Percentiles rank a stretch among this genome's conserved stretches.
phyloP scores from a whole-genome alignment of 2,329 filamentous ascomycete genomes.

The Fusarium sp. region DNA sequence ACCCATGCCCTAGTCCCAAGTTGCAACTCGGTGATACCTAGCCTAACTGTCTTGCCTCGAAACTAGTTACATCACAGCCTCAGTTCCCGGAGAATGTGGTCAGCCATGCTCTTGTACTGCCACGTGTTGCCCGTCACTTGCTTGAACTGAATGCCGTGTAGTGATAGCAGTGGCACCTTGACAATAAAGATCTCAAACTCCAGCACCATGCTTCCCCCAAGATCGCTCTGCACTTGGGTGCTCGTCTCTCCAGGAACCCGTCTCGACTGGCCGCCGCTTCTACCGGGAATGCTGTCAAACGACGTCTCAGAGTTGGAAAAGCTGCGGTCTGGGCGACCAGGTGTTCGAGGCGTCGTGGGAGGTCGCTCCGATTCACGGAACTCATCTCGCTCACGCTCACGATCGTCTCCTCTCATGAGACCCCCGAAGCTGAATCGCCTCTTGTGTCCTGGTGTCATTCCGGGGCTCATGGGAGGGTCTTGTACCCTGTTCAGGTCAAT shows the following conservation, averaged over 20 bases:
- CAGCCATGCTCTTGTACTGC: slow-evolving; percentile 99
- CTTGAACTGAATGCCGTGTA: slow-evolving; percentile 99
- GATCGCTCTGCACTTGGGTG: slow-evolving; percentile 90
- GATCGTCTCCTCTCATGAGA: slow-evolving; percentile 66
- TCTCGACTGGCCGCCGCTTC: slow-evolving; percentile 63
- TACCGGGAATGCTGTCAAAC: slow-evolving; percentile 76
- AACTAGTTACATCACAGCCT: slow-evolving; percentile 68
- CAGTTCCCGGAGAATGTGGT: slow-evolving; percentile 90
- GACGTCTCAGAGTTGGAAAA: slow-evolving; percentile 91
- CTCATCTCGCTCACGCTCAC: slow-evolving; percentile 79
- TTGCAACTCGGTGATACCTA: slow-evolving; percentile 17
- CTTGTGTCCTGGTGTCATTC: slow-evolving; percentile 69
- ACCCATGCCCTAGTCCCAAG: slow-evolving; percentile 20
- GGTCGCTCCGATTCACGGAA: slow-evolving; percentile 68
- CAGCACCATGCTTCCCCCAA: slow-evolving; percentile 85
- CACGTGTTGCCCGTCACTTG: slow-evolving; percentile 94
- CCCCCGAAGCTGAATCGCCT: slow-evolving; percentile 89
- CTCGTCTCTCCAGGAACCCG: slow-evolving; percentile 86
- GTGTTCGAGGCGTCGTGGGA: slow-evolving; percentile 57
- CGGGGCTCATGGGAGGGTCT: slow-evolving; percentile 72
- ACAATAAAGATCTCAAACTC: slow-evolving; percentile 98
- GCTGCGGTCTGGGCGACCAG: slow-evolving; percentile 69
- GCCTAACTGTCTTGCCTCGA: slow-evolving; percentile 5
- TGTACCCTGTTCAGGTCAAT: slow-evolving; percentile 84
- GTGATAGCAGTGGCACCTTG: slow-evolving; percentile 90